Evolutionary conservation across 345 rosid genomes (phyloP).

Genomic region (Populus simonii): DNA sequence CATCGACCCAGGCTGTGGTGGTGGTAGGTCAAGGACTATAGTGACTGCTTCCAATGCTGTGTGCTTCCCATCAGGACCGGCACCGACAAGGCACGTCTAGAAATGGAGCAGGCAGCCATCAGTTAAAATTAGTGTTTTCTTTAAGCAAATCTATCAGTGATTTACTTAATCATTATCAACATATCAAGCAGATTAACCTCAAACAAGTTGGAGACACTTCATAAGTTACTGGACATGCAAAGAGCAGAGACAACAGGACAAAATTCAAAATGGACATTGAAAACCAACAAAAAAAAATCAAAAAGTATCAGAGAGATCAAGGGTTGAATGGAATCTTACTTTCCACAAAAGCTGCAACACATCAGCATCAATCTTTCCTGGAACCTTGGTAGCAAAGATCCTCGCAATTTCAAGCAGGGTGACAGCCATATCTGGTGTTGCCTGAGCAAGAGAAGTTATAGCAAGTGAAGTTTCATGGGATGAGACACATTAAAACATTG

Average conservation of each 20-base stretch:
- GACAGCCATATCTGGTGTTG: constrained; percentile 99
- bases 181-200: background rate
- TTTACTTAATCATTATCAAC: background rate
- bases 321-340: constrained; percentile 37
- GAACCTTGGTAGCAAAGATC: constrained; percentile 98
- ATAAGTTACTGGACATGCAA: background rate
- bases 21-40: constrained; percentile 94
- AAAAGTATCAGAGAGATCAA: background rate
- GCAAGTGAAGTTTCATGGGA: background rate
- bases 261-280: constrained; percentile 1
- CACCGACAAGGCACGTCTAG: constrained; percentile 98
- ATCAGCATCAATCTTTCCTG: constrained; percentile 98
- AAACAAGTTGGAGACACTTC: constrained; percentile 1
- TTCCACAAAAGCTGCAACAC: constrained; percentile 96
- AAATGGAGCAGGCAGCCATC: background rate
- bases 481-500: background rate
- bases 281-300: background rate
- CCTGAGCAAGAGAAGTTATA: constrained; percentile 49
- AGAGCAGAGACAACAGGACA: background rate
- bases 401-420: constrained; percentile 98
- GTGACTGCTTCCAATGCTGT: constrained; percentile 99
- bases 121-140: background rate
- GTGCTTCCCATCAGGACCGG: constrained; percentile 98
- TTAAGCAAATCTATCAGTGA: background rate
- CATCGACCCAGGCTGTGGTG: constrained; percentile 99